Base-by-base conservation (phyloP, 768 basidiomycete species). In the Serendipita vermifera region DNA sequence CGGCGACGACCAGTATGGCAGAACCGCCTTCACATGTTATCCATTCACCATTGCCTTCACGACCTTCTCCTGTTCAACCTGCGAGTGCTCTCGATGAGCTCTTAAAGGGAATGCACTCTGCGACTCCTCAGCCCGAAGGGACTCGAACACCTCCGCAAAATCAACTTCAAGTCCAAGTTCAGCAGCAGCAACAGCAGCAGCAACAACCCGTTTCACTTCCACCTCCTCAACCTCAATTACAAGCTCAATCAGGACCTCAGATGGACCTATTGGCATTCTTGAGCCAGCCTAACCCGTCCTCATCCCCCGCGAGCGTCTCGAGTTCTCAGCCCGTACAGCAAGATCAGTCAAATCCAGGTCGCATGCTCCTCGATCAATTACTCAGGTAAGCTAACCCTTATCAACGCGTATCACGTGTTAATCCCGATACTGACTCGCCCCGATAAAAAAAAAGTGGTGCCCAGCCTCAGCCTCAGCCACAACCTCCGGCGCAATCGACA, bases 301-400 rank as follows among this genome's bases (percentile, higher is more conserved):
- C 46, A 15, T 51, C 46, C n/a, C 46, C 46, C 31, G 46, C 46
- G n/a, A 51, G 46, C 22, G 29, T 22, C 22, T 22, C 46, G 27
- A 51, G 46, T 29, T 51, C 46, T 26, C 46, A 51, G 27, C 46
- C 11, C 15, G 46, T 31, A 20, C 11, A 20, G 20, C 56, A 33
- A 33, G 56, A 41, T 35, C 43, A n/a, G 22, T 53, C 46, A 57
- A 38, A 22, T 33, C 43, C 46, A 57, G 46, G n/a, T 57, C 56
- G 46, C 29, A 51, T 54, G 56, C 38, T 17, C 29, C 33, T 38
- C 31, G 56, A 57, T 35, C 22, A 9, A 20, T 38, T 22, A 31
- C 38, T 26, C 3, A 53, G n/a, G 33, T 17, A 13, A 6, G 24
- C 36, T 7, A 54, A 35, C 7, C 5, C 14, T 3, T 3, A 3